Evolutionary conservation across 225 moss, liverwort and hornwort species (phyloP), one percentile per base, ranked within the genome.

Genomic region (Marchantia polymorpha): DNA sequence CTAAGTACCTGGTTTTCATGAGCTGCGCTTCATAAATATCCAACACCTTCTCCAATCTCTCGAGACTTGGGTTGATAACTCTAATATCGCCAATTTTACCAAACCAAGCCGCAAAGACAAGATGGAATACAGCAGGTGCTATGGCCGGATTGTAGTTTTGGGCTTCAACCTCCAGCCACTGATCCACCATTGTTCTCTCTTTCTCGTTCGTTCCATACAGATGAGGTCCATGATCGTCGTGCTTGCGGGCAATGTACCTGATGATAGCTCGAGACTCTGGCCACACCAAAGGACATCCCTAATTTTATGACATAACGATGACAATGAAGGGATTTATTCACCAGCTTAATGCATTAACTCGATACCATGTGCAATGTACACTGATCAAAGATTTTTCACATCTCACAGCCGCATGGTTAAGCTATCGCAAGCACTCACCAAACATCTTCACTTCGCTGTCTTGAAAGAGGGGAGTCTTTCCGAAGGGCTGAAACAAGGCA

Each of bases 21-120:
- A 94, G 87, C 15, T 86, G 86, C 0, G 53, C 80, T 71, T 94
- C 92, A 52, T 91, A 91, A 20, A 93, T 11, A 65, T 86, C 86
- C 82, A 90, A 69, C 16, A 56, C 74, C 20, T 47, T 27, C 17
- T 73, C 48, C 48, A 79, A 12, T 27, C 29, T 79, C 14, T 27
- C 56, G 6, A 79, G 15, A 20, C 26, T 52, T 1, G 67, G 9
- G 8, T 74, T 55, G 7, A 73, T 12, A 16, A 58, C 15, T 0
- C 12, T 27, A 15, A 27, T 7, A 27, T 81, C 74, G 47, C 71
- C 60, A 23, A 72, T 48, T 72, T 80, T 71, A 25, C 80, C 80
- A 3, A 56, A 39, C 60, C 49, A 56, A 9, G 72, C 71, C 0
- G 71, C 80, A 46, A 72, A 59, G 17, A 81, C 64, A 7, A 74